These are phyloP conservation scores for Cladobotryum protrusum DNA, from an alignment of 2,329 filamentous ascomycete species.

Conservation along the genomic window DNA sequence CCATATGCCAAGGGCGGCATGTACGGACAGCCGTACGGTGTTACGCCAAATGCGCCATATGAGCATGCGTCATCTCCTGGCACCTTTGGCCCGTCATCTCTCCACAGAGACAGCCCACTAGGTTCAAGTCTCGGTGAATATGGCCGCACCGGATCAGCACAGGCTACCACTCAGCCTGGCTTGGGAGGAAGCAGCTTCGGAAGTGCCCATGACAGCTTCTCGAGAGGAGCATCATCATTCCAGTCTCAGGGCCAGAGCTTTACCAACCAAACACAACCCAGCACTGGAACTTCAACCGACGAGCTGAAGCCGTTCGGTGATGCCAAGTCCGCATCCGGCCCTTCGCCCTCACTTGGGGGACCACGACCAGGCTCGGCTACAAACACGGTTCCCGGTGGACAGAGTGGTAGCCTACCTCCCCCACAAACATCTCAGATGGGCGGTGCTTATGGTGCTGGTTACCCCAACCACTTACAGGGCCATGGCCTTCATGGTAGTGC, in stretches of 20 bases:
- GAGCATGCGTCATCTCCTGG: conserved; percentile 50
- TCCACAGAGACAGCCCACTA: conserved; percentile 46
- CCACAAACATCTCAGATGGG: conserved; percentile 51
- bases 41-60: conserved; percentile 51
- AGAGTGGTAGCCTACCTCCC: conserved; percentile 47
- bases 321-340: conserved; percentile 46
- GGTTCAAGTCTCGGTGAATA: conserved; percentile 50
- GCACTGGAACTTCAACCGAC: conserved; percentile 37
- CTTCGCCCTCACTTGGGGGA: conserved; percentile 50
- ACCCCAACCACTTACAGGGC: conserved; percentile 49
- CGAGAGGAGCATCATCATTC: conserved; percentile 47
- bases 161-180: conserved; percentile 44
- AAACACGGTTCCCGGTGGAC: conserved; percentile 44
- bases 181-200: conserved; percentile 47
- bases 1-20: conserved; percentile 51
- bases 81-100: conserved; percentile 48
- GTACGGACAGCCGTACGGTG: conserved; percentile 52
- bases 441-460: conserved; percentile 42
- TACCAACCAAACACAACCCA: conserved; percentile 43
- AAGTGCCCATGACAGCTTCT: conserved; percentile 49
- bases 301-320: conserved; percentile 57
- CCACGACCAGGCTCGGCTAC: conserved; percentile 54
- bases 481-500: conserved; percentile 49
- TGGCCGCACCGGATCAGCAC: conserved; percentile 43
- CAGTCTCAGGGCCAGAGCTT: conserved; percentile 51